Conservation (phyloP, 106 monocot species). For the Apostasia ramifera region DNA sequence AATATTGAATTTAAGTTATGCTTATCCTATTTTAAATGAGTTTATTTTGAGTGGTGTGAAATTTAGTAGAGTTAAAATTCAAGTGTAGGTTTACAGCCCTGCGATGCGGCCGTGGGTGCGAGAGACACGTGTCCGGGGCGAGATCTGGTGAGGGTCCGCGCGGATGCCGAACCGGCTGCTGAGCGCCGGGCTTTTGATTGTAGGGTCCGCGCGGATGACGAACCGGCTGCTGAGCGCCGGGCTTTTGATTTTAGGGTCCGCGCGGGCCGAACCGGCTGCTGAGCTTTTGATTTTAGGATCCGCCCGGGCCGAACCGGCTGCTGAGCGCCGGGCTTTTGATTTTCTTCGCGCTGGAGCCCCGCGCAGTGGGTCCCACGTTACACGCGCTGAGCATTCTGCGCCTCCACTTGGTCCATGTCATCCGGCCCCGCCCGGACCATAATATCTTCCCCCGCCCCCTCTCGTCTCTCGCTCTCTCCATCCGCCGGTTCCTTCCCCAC, state of each 20-base stretch:
- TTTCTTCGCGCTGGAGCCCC: slow-evolving; percentile 12
- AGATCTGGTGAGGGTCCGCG: neutral
- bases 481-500: neutral
- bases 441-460: slow-evolving; percentile 5
- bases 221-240: neutral
- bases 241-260: neutral
- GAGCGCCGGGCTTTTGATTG: slow-evolving; percentile 11
- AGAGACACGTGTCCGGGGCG: neutral
- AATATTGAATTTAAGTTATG: no score
- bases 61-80: no score
- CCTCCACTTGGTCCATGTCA: slow-evolving; percentile 62
- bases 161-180: neutral
- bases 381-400: slow-evolving; percentile 6
- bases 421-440: neutral
- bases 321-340: slow-evolving; percentile 11
- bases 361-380: slow-evolving; percentile 2
- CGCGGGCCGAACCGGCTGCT: no score
- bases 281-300: no score
- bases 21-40: no score
- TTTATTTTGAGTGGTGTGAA: no score
- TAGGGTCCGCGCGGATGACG: neutral
- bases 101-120: no score
- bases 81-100: no score
- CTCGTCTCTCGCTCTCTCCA: neutral
- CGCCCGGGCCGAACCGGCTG: neutral